Evolutionary conservation across 2,329 filamentous ascomycete genomes (phyloP), one percentile per base, ranked within the genome.

Genomic region (Davidsoniella eucalypti): DNA sequence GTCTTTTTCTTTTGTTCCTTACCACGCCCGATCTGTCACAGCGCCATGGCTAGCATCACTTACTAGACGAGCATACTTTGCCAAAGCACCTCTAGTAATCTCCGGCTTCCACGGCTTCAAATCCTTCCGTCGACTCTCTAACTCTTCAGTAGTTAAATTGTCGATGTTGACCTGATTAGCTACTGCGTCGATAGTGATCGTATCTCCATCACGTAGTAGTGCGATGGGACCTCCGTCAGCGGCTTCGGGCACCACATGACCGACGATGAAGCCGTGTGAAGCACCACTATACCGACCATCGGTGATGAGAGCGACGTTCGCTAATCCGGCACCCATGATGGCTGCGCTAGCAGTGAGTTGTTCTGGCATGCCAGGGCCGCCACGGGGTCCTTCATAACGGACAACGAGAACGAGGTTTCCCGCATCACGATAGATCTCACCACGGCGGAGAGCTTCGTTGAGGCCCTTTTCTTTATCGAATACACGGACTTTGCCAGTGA

Each of bases 291-390:
- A 96, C 43, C 90, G 70, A 0, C 90, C 90, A 61, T 96, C 90
- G 0, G 90, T 96, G 45, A 96, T 86, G 12, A 96, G 74, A 0
- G 90, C 88, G 7, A 95, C 77, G 59, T 94, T 94, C 48, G 72
- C 85, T 48, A 96, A 70, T 10, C 84, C 84, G 0, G 90, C 90
- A 45, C 90, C 90, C 83, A 94, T 94, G 57, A 96, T 85, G 16
- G 88, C 86, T 0, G 87, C 87, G 52, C 78, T 84, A 9, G 90
- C 85, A 62, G 84, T 87, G 42, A 96, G 74, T 65, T 94, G 87
- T 66, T 96, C 90, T 2, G 88, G 90, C 90, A 96, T 96, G 41
- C 90, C 90, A 0, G 90, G 90, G 0, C 90, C 90, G 55, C 90
- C 90, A 61, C 86, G 88, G 10, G 90, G 90, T 0, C 90, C 90